Base-by-base conservation (phyloP, 106 monocot genomes). In the Acanthochlamys bracteata region DNA sequence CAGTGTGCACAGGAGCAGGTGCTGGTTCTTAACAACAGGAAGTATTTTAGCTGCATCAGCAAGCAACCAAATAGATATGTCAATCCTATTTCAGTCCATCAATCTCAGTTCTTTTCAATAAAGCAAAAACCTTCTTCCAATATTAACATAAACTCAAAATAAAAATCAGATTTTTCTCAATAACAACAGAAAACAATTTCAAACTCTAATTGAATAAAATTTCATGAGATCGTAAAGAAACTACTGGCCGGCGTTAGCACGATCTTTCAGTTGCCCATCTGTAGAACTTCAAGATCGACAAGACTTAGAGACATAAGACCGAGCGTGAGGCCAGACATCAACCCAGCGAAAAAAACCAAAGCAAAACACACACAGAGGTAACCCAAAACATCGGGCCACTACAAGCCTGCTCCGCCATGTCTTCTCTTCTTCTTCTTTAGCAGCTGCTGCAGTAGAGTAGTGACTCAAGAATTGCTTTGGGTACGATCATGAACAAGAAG, bases 321-420 rank as follows among this genome's bases (percentile, higher is more conserved):
- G 20, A 98, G 85, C 22, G 96, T 98, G 73, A 98, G 85, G 7
- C 96, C 96, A n/a, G 96, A 91, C 96, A 98, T 98, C 62, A 98
- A 78, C 4, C 96, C 96, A 0, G 96, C 96, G 69, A 98, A 98
- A 74, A 65, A 15, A 40, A 98, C 96, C 27, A 98, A 79, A 1
- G 59, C 82, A 9, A 60, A 26, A 77, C 80, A 76, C 14, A 81
- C 57, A 60, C 72, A 39, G 13, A 98, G 64, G 66, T 88, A 91
- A 77, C 61, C 85, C 84, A 98, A 81, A 98, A 98, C 81, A 73
- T 76, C 20, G 66, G 51, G 53, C 20, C 73, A 63, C 91, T 88
- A 69, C 96, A 92, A n/a, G 55, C 7, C 25, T 25, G 41, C 24
- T 80, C 71, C 55, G 78, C 66, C 91, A 86, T 86, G 70, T 17